Percentiles rank a stretch among this genome's conserved stretches.
phyloP scores from a whole-genome alignment of 2,329 filamentous ascomycete genomes.

The Alternaria postmessia region DNA sequence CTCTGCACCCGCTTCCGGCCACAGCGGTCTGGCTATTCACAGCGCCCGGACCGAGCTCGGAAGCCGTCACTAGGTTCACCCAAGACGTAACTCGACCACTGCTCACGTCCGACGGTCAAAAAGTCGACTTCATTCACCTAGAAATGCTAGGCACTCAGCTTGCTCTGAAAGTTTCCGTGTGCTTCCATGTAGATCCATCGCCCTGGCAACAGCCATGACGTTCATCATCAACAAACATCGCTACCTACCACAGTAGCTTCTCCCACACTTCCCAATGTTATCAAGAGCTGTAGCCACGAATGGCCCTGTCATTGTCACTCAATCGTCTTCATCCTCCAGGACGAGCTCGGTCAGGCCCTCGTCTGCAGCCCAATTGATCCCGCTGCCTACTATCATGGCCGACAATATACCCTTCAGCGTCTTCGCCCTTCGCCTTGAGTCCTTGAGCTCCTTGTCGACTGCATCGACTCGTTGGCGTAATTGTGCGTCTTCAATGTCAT shows the following conservation, averaged over 20 bases:
- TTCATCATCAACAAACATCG: constrained; percentile 22
- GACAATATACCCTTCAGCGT: constrained; percentile 81
- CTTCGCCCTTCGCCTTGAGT: constrained; percentile 72
- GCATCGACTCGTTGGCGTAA: constrained; percentile 64
- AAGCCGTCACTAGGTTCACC: background rate
- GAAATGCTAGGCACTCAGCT: background rate
- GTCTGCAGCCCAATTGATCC: constrained; percentile 81
- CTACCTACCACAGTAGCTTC: background rate
- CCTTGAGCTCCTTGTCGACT: constrained; percentile 67
- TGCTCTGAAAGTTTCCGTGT: background rate
- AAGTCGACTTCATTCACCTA: background rate
- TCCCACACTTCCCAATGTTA: background rate
- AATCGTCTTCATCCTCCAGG: constrained; percentile 67
- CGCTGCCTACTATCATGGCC: constrained; percentile 80
- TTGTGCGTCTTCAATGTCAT: constrained; percentile 63
- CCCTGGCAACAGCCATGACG: constrained; percentile 17
- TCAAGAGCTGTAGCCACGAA: background rate
- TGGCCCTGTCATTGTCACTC: background rate
- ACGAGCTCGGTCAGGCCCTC: constrained; percentile 73
- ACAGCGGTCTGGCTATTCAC: constrained; percentile 14
- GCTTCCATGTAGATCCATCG: background rate
- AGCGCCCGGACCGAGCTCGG: constrained; percentile 11
- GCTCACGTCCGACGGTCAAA: background rate
- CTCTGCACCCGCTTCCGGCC: constrained; percentile 22
- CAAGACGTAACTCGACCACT: background rate